Conservation (phyloP, 495 filamentous ascomycete species). For the Penicillium atrosanguineum region DNA sequence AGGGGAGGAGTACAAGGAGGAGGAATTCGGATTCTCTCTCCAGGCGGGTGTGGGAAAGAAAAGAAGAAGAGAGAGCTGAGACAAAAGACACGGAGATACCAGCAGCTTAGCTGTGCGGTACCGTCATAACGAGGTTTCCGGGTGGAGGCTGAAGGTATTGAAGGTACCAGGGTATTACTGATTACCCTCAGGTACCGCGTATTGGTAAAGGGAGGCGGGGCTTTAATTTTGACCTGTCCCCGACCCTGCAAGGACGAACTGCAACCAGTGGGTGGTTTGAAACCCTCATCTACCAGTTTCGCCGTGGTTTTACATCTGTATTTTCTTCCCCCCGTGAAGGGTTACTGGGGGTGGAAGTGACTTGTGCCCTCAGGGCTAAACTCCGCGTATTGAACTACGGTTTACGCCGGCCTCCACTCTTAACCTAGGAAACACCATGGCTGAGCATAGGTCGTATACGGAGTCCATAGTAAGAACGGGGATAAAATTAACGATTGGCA, state of each 20-base stretch:
- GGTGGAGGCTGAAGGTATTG: conserved; percentile 26
- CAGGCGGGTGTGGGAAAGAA: conserved; percentile 48
- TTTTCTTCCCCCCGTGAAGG: not conserved
- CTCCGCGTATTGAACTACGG: conserved; percentile 10
- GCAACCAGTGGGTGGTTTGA: conserved; percentile 15
- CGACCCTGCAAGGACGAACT: conserved; percentile 27
- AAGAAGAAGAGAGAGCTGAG: conserved; percentile 40
- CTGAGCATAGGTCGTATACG: not conserved
- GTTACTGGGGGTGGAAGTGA: not conserved
- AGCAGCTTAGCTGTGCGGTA: conserved; percentile 30
- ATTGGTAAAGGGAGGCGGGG: conserved; percentile 16
- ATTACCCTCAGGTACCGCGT: not conserved
- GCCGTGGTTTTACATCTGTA: not conserved
- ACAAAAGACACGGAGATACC: conserved; percentile 36
- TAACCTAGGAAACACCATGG: not conserved
- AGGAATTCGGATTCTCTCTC: conserved; percentile 46
- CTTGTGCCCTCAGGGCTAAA: not conserved
- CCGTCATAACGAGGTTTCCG: conserved; percentile 21
- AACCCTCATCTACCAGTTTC: conserved; percentile 10
- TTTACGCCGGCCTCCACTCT: conserved; percentile 19
- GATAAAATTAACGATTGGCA: not conserved
- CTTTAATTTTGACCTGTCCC: conserved; percentile 11
- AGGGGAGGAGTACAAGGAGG: conserved; percentile 33
- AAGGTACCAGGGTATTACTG: not conserved
- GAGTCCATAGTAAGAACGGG: no score